Conservation (phyloP, 208 protist genomes). For the Phytomonas francai region DNA sequence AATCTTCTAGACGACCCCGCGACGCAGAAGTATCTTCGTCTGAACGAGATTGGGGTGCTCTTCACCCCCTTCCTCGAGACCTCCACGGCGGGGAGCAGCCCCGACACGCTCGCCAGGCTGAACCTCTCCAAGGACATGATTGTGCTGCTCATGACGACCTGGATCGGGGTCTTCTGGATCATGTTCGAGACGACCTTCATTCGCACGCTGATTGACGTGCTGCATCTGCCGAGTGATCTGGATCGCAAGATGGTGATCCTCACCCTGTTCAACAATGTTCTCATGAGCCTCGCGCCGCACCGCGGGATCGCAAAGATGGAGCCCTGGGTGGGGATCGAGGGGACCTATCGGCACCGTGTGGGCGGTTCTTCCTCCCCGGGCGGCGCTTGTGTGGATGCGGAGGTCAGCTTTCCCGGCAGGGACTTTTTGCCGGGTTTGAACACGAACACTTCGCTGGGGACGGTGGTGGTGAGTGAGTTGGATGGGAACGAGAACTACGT, state of each 20-base stretch:
- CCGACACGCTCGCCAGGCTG: constrained; percentile 35
- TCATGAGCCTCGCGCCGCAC: constrained; percentile 68
- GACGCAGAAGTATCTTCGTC: constrained; percentile 60
- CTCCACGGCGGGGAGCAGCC: constrained; percentile 14
- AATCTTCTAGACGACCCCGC: constrained; percentile 57
- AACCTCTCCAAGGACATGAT: constrained; percentile 79
- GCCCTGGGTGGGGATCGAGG: constrained; percentile 59
- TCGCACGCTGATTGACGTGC: constrained; percentile 70
- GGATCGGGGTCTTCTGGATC: constrained; percentile 70
- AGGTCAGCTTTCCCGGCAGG: not conserved
- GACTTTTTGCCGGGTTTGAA: not conserved
- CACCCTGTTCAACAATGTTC: constrained; percentile 74
- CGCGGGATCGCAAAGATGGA: constrained; percentile 56
- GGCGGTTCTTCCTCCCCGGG: constrained; percentile 8
- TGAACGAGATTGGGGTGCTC: constrained; percentile 62
- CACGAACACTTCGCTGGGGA: not conserved
- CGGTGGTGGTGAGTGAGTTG: constrained; percentile 11
- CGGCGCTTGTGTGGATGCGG: not conserved
- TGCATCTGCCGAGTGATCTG: constrained; percentile 73
- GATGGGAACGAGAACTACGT: constrained; percentile 20
- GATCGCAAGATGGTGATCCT: constrained; percentile 86
- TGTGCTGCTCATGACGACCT: constrained; percentile 56
- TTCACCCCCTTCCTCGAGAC: constrained; percentile 72
- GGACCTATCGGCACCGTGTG: constrained; percentile 36
- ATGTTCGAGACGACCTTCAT: constrained; percentile 65